A percentile compares a stretch with the other conserved stretches of the same genome.
Evolutionary conservation across 164 flowering plant genomes (phyloP).

Genomic region (Houttuynia cordata): DNA sequence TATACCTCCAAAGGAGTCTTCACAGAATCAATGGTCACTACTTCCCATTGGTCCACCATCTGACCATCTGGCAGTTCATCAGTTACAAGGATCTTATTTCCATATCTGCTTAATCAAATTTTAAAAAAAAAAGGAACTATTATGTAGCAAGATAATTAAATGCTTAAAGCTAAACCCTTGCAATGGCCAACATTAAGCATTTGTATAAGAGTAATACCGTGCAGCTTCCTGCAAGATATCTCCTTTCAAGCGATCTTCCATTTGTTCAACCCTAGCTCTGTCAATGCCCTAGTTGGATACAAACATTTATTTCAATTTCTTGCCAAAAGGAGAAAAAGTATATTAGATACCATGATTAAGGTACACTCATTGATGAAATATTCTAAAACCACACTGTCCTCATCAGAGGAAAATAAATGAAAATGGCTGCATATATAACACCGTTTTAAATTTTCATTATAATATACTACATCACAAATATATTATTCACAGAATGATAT

Average conservation of each 20-base stretch:
- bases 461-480: too few species aligned
- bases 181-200: neutral
- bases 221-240: constrained; percentile 81
- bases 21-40: constrained; percentile 63
- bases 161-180: constrained; percentile 1
- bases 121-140: constrained; percentile 6
- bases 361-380: too few species aligned
- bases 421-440: too few species aligned
- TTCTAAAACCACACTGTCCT: too few species aligned
- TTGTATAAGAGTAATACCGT: constrained; percentile 29
- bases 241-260: constrained; percentile 88
- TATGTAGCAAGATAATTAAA: neutral
- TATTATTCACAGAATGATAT: too few species aligned
- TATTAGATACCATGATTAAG: too few species aligned
- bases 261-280: constrained; percentile 84
- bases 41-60: constrained; percentile 99
- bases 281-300: constrained; percentile 62
- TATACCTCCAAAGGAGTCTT: constrained; percentile 84
- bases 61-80: constrained; percentile 98
- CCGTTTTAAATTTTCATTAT: too few species aligned
- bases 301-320: neutral
- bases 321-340: too few species aligned
- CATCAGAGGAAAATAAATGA: too few species aligned
- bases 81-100: constrained; percentile 98
- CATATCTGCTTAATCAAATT: constrained; percentile 58